Evolutionary conservation across 169 alveolate genomes (phyloP).

Genomic region (Plasmodium inui): DNA sequence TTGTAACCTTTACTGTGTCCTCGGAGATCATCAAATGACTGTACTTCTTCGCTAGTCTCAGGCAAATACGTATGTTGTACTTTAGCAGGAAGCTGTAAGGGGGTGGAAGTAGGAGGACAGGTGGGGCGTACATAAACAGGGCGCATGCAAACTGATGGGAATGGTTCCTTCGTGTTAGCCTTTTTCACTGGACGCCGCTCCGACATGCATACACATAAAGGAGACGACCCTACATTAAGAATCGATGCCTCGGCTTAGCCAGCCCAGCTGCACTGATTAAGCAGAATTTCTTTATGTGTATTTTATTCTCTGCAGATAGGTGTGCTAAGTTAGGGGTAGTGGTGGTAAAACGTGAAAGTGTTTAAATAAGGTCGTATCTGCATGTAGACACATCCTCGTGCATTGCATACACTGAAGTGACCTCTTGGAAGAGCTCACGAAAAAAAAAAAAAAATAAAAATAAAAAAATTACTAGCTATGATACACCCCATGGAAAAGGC

Average conservation of each 20-base stretch:
- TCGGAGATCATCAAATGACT: slow-evolving; percentile 50
- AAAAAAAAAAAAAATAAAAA: not conserved
- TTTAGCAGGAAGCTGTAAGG: slow-evolving; percentile 52
- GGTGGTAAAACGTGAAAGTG: not conserved
- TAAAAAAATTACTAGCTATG: slow-evolving; percentile 43
- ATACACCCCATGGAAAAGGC: slow-evolving; percentile 76
- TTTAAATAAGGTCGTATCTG: not conserved
- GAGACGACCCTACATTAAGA: slow-evolving; percentile 24
- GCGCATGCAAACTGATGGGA: not conserved
- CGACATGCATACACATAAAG: not conserved
- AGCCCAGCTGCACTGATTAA: slow-evolving; percentile 73
- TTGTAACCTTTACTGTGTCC: slow-evolving; percentile 33
- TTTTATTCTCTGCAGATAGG: slow-evolving; percentile 48
- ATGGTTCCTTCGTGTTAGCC: not conserved
- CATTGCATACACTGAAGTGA: not conserved
- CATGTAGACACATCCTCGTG: not conserved
- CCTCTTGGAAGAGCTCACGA: not conserved
- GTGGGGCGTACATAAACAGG: not conserved
- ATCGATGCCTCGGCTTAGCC: slow-evolving; percentile 73
- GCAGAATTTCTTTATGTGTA: slow-evolving; percentile 41
- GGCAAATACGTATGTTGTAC: slow-evolving; percentile 47
- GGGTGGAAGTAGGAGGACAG: not conserved
- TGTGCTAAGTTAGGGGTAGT: slow-evolving; percentile 25
- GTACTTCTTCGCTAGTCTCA: slow-evolving; percentile 40
- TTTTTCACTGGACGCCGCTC: not conserved